phyloP scores from a whole-genome alignment of 257 asterid species.

The Rauvolfia tetraphylla region DNA sequence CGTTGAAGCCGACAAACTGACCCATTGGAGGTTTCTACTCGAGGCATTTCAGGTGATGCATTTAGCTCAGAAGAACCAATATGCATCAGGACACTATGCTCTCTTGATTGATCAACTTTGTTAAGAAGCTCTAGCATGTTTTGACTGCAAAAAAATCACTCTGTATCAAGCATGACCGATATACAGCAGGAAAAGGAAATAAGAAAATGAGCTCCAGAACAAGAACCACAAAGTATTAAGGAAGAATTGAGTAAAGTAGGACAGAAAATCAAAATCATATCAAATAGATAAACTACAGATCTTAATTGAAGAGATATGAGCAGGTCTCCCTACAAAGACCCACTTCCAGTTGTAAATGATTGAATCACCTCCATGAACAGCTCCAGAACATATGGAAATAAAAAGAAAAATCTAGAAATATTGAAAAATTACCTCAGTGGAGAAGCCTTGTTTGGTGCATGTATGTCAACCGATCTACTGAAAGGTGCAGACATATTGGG shows the following conservation, averaged over 20 bases:
- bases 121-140: slow-evolving; percentile 94
- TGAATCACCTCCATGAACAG: not conserved
- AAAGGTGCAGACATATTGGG: slow-evolving; percentile 36
- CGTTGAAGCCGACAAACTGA: slow-evolving; percentile 44
- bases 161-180: not conserved
- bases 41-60: slow-evolving; percentile 46
- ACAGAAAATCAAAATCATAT: not conserved
- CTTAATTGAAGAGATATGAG: not conserved
- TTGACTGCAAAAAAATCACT: slow-evolving; percentile 47
- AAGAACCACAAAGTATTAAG: not conserved
- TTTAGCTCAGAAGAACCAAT: slow-evolving; percentile 38
- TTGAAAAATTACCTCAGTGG: slow-evolving; percentile 47
- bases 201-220: not conserved
- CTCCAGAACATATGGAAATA: not conserved
- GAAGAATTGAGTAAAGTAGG: not conserved
- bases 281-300: not conserved
- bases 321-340: not conserved
- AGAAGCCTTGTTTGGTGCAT: slow-evolving; percentile 36
- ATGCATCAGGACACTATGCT: slow-evolving; percentile 38
- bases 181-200: not conserved
- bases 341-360: not conserved
- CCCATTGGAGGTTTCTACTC: slow-evolving; percentile 48
- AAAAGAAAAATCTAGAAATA: not conserved
- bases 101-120: slow-evolving; percentile 78
- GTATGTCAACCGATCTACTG: slow-evolving; percentile 39